A percentile compares a stretch with the other conserved stretches of the same genome.
Conservation (phyloP, 352 stramenopile species). For the Aphanomyces cochlioides region DNA sequence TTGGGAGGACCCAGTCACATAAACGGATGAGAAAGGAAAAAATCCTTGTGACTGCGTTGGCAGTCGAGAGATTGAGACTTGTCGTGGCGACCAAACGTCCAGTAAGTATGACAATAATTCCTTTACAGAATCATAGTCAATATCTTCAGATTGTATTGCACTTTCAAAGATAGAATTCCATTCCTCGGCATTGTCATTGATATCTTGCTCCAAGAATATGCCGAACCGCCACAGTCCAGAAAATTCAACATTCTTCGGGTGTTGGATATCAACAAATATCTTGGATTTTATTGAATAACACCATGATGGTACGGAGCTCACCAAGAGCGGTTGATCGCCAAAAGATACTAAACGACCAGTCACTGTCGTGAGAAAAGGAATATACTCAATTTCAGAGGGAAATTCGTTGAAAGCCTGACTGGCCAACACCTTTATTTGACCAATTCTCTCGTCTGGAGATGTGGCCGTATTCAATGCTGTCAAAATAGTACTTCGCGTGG, state of each 20-base stretch:
- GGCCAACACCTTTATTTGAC: not conserved
- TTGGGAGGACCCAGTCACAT: not conserved
- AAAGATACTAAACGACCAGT: not conserved
- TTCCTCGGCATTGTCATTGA: not conserved
- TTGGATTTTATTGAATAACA: not conserved
- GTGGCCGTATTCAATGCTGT: not conserved
- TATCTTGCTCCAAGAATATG: not conserved
- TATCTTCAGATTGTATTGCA: not conserved
- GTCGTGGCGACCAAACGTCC: not conserved
- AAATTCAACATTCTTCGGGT: constrained; percentile 1
- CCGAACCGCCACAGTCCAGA: not conserved
- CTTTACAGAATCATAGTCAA: not conserved
- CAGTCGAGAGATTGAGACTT: not conserved
- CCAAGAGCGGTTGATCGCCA: not conserved
- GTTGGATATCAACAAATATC: not conserved
- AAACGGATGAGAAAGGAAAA: not conserved
- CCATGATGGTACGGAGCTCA: constrained; percentile 6
- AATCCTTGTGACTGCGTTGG: not conserved
- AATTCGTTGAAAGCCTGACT: constrained; percentile 5
- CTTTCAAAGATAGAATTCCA: not conserved
- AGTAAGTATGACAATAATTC: not conserved
- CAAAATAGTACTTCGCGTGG: not conserved
- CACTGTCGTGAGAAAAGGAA: constrained; percentile 5
- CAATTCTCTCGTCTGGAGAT: not conserved
- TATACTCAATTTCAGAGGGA: not conserved